Base-by-base conservation (phyloP, 2,329 filamentous ascomycete genomes). In the Shiraia sp. region DNA sequence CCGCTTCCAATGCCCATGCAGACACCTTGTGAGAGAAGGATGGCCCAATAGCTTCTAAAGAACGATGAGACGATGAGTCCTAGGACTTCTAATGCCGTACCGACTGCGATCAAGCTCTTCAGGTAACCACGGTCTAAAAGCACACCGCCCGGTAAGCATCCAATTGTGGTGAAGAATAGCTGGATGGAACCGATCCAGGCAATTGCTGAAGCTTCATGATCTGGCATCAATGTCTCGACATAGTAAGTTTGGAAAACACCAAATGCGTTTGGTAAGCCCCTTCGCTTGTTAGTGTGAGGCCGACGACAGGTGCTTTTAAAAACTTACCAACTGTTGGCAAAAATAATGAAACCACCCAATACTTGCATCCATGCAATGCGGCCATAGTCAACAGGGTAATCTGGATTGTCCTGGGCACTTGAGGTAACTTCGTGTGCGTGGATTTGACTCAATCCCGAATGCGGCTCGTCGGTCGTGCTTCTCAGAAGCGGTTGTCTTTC, bases 341-440 rank as follows among this genome's bases (percentile, higher is more conserved):
- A 73, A 6, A 74, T 39, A 29, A 72, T 69, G 53, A 72, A 74
- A 17, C 58, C 55, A n/a, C 66, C 68, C 10, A 71, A 33, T 2
- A 74, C 72, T 45, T 74, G 72, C 23, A 74, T 51, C 72, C 72
- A 75, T 12, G 72, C 71, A 28, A 47, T 57, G 10, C 64, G 47
- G 2, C 72, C 72, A 38, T 44, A 45, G 59, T 56, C 53, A 28
- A 66, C 22, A 2, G 42, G 42, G 16, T 51, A 51, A 24, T 47
- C 43, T 9, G 38, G 17, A 24, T 49, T 34, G 9, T 46, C 39
- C 27, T 47, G 47, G 17, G 44, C 40, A 19, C 32, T 43, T 9
- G 41, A 32, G 10, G 40, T 48, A 16, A 50, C 42, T 17, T 45
- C 39, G 29, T 49, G 49, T 10, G 51, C 41, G 4, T 39, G 47